Percentiles rank a stretch among this genome's conserved stretches.
Evolutionary conservation across 768 basidiomycete genomes (phyloP).

Genomic region (Leccinum rimulosum): DNA sequence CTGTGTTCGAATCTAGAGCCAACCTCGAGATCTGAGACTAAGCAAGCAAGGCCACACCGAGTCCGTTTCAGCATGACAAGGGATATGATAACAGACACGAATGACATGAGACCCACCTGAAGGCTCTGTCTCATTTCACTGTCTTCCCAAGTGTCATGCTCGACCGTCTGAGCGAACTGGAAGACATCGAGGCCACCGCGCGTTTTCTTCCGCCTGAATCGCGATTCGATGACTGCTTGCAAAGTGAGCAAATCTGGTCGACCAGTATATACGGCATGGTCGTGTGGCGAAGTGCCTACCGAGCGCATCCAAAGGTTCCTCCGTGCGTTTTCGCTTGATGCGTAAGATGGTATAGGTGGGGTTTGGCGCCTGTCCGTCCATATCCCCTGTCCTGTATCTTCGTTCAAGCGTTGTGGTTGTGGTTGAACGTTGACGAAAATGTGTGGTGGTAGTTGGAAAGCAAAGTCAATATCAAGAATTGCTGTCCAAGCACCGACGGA

Average conservation of each 20-base stretch:
- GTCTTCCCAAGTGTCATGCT: constrained; percentile 66
- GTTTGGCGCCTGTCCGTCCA: constrained; percentile 22
- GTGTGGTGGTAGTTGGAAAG: not conserved
- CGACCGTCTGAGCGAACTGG: constrained; percentile 79
- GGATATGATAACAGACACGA: not conserved
- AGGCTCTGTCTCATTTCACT: constrained; percentile 53
- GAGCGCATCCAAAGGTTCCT: constrained; percentile 79
- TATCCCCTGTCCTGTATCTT: constrained; percentile 6
- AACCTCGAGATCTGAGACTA: constrained; percentile 60
- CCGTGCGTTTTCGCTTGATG: constrained; percentile 79
- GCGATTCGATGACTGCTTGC: constrained; percentile 59
- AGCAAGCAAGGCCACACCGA: not conserved
- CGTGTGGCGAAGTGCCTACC: constrained; percentile 43
- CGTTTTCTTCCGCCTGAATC: constrained; percentile 59
- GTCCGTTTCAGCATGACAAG: not conserved
- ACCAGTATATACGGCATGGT: constrained; percentile 10
- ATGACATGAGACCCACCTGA: constrained; percentile 44
- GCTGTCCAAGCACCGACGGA: not conserved
- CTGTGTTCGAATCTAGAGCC: constrained; percentile 38
- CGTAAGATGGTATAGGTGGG: constrained; percentile 69
- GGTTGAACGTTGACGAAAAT: not conserved
- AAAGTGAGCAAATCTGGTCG: constrained; percentile 14
- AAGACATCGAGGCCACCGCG: constrained; percentile 59
- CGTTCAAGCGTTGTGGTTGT: not conserved
- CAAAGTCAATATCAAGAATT: not conserved